Evolutionary conservation across 192 early-diverging fungal genomes (phyloP), one percentile per base, ranked within the genome.

Genomic region (Backusella liffmaniae): DNA sequence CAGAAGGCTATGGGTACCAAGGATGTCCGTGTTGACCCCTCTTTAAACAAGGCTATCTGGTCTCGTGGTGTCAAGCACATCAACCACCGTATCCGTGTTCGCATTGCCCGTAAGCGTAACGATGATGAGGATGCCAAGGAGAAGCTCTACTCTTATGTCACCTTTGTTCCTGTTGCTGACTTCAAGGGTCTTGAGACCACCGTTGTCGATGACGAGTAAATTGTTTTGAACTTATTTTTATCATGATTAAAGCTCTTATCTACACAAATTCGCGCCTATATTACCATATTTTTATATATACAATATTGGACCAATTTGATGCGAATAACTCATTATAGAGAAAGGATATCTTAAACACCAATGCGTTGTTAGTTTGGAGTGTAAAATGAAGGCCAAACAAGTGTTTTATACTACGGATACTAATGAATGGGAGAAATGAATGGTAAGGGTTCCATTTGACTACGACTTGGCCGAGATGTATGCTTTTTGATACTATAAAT

Each of bases 141-240:
- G 88, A 98, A 98, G 94, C 92, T 99, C 67, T 99, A 96, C 93
- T 96, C 97, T 76, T 88, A 92, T 80, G 98, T 99, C 73, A 90
- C 94, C 79, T 89, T 90, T 76, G 98, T 99, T 65, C 91, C 92
- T 39, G 90, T 94, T 77, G 85, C 93, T 70, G 84, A 86, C 83
- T 98, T 97, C 89, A 98, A 97, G 92, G 96, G 96, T 88, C 71
- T 80, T 66, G 79, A 80, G 46, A 80, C 79, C 51, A 49, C 75
- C 71, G 75, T 80, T 73, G 79, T 80, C 37, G 79, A 80, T 68
- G 79, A 80, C 79, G 79, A 80, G 39, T 80, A 80, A 80, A 80
- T 26, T 67, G 66, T 67, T 34, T 30, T 34, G 30, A 67, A 35
- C 5, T 67, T 35, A 16, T 67, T 67, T 35, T 29, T 34, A 26